phyloP scores from a whole-genome alignment of 2,329 filamentous ascomycete species.

The Ophiostoma fasciatum region DNA sequence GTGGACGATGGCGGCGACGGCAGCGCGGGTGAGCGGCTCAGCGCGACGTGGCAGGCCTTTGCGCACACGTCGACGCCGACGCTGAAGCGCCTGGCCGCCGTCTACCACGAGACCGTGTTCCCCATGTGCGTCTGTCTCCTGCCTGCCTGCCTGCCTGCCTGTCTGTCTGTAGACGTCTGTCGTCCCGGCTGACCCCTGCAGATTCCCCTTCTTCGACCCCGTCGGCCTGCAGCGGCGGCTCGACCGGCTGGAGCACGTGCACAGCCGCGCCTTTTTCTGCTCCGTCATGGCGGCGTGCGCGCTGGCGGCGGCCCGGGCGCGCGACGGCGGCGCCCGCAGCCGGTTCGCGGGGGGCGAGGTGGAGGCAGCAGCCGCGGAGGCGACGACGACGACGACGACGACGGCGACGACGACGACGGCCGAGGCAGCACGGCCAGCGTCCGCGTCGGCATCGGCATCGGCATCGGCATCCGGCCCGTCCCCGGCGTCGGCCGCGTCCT shows the following conservation, averaged over 20 bases:
- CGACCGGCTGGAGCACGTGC: constrained; percentile 12
- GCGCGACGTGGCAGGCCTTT: constrained; percentile 12
- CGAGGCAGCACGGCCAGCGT: constrained; percentile 1
- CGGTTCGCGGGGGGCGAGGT: too few relatives aligned
- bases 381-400: too few relatives aligned
- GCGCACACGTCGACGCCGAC: constrained; percentile 11
- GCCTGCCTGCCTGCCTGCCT: neutral
- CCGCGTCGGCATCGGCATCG: too few relatives aligned
- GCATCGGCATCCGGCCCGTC: too few relatives aligned
- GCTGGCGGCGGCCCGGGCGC: constrained; percentile 12
- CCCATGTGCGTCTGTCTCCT: constrained; percentile 9
- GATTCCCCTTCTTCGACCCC: constrained; percentile 15
- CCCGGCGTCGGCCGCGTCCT: too few relatives aligned
- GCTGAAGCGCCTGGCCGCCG: constrained; percentile 9
- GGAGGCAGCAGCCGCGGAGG: too few relatives aligned
- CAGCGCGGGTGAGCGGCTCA: constrained; percentile 12
- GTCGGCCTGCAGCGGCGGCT: constrained; percentile 10
- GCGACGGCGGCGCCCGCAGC: too few relatives aligned
- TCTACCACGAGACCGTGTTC: constrained; percentile 14
- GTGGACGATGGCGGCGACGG: neutral
- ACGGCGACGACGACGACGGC: too few relatives aligned
- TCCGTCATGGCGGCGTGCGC: constrained; percentile 15
- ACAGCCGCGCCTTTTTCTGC: constrained; percentile 14
- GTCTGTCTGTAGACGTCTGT: neutral
- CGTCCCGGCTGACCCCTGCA: too few relatives aligned